Evolutionary conservation across 2,329 filamentous ascomycete genomes (phyloP).

Genomic region (Byssothecium circinans): DNA sequence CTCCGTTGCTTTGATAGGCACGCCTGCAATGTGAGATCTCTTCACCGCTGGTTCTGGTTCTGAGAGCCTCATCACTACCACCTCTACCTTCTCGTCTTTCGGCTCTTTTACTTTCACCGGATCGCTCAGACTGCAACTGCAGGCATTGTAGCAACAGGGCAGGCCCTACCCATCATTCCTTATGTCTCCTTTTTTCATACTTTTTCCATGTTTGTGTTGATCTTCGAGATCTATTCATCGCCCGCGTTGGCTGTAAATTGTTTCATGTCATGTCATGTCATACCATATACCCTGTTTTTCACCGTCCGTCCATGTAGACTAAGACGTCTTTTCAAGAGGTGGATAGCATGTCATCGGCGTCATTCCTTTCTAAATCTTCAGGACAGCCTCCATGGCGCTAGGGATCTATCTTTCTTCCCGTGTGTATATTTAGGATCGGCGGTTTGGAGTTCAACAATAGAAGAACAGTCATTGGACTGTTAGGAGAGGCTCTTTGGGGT

Average conservation of each 20-base stretch:
- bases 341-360: background rate
- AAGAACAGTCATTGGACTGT: background rate
- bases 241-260: conserved; percentile 15
- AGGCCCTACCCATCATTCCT: conserved; percentile 2
- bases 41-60: background rate
- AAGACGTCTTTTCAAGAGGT: background rate
- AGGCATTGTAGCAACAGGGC: background rate
- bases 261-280: conserved; percentile 1
- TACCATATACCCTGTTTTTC: conserved; percentile 11
- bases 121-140: background rate
- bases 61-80: background rate
- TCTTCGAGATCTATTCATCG: background rate
- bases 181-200: background rate
- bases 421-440: background rate
- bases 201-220: background rate
- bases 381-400: too few species aligned
- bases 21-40: background rate
- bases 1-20: background rate
- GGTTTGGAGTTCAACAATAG: background rate
- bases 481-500: background rate
- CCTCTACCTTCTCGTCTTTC: background rate
- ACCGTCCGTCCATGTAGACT: background rate
- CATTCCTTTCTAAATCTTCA: background rate
- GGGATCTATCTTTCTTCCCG: background rate
- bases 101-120: background rate